Evolutionary conservation across 305 asterid genomes (phyloP).

Genomic region (Salvia sclarea): DNA sequence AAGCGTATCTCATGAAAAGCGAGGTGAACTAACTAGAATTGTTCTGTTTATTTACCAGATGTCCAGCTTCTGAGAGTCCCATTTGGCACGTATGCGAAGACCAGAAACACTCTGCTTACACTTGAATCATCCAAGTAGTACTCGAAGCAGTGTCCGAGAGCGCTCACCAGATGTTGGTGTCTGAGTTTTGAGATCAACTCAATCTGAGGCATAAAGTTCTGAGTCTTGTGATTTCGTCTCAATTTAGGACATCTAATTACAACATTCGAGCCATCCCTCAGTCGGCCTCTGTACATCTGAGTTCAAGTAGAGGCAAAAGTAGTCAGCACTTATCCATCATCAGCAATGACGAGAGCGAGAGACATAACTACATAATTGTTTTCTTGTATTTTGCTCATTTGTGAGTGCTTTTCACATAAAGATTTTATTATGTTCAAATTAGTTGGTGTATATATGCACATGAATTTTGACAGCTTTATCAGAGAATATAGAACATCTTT

Average conservation of each 20-base stretch:
- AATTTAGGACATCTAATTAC: slow-evolving; percentile 70
- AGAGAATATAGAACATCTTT: too few relatives aligned
- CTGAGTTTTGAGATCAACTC: slow-evolving; percentile 82
- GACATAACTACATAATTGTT: too few relatives aligned
- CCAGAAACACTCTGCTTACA: slow-evolving; percentile 73
- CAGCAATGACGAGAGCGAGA: not conserved
- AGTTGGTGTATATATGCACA: too few relatives aligned
- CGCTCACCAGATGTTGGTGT: slow-evolving; percentile 77
- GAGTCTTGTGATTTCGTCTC: slow-evolving; percentile 58
- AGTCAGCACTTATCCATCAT: slow-evolving; percentile 9
- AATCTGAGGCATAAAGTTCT: slow-evolving; percentile 67
- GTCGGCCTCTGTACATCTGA: slow-evolving; percentile 80
- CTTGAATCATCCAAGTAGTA: slow-evolving; percentile 79
- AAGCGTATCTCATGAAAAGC: not conserved
- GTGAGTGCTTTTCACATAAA: too few relatives aligned
- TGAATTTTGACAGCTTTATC: too few relatives aligned
- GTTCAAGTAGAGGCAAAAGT: slow-evolving; percentile 15
- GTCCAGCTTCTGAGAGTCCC: slow-evolving; percentile 88
- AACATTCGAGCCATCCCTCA: slow-evolving; percentile 63
- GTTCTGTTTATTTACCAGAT: slow-evolving; percentile 55
- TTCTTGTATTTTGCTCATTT: too few relatives aligned
- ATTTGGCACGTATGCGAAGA: slow-evolving; percentile 77
- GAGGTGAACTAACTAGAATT: not conserved
- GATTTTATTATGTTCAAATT: too few relatives aligned
- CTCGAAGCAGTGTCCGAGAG: slow-evolving; percentile 95